A percentile compares a stretch with the other conserved stretches of the same genome.
phyloP scores from a whole-genome alignment of 768 basidiomycete genomes.

The Kondoa malvinella region DNA sequence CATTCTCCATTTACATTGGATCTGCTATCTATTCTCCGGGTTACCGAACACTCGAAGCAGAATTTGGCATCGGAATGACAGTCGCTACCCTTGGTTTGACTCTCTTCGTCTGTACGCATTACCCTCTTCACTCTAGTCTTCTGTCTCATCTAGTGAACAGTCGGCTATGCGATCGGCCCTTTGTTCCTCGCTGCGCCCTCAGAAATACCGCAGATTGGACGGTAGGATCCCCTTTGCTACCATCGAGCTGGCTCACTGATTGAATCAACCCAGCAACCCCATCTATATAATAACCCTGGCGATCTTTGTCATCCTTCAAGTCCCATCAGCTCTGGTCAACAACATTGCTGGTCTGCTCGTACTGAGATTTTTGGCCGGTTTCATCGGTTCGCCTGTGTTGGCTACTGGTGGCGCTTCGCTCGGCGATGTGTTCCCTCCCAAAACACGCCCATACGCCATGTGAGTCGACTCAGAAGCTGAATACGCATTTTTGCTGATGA shows the following conservation, averaged over 20 bases:
- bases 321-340: constrained; percentile 27
- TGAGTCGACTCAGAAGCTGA: no score
- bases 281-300: constrained; percentile 32
- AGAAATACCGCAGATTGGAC: constrained; percentile 33
- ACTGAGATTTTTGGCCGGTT: constrained; percentile 32
- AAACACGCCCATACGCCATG: constrained; percentile 6
- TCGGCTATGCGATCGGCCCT: constrained; percentile 1
- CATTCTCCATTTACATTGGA: constrained; percentile 23
- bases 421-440: constrained; percentile 13
- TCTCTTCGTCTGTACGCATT: constrained; percentile 27
- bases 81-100: constrained; percentile 30
- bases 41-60: constrained; percentile 9
- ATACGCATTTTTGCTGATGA: no score
- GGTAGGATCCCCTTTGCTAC: no score
- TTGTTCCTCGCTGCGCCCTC: constrained; percentile 26
- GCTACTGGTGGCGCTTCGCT: constrained; percentile 31
- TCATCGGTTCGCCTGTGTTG: constrained; percentile 31
- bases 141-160: no score
- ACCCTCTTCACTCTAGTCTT: neutral
- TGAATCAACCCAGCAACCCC: no score
- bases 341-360: constrained; percentile 31
- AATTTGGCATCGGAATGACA: constrained; percentile 13
- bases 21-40: constrained; percentile 22
- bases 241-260: no score
- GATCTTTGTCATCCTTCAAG: constrained; percentile 32